A percentile compares a stretch with the other conserved stretches of the same genome.
These are phyloP conservation scores for Pythium dissotocum DNA, from an alignment of 352 stramenopile species.

Conservation along the genomic window DNA sequence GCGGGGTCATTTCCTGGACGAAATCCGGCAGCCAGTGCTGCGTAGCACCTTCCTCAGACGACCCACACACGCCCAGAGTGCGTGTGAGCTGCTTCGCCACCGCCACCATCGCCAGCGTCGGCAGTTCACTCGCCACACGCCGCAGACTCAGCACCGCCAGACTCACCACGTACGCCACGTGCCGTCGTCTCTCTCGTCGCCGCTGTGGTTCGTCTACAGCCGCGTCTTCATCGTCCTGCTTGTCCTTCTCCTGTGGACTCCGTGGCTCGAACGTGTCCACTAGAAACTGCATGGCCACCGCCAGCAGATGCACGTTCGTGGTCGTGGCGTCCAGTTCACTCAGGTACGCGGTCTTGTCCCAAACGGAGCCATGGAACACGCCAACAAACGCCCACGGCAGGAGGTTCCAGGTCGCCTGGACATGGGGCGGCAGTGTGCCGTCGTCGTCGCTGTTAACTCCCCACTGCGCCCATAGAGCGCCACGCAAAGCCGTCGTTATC, in stretches of 20 bases:
- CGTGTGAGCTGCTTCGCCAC: constrained; percentile 8
- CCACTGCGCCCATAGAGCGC: constrained; percentile 11
- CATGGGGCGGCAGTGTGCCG: constrained; percentile 5
- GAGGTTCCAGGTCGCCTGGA: constrained; percentile 32
- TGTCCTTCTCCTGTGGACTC: background rate
- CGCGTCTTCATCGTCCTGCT: background rate
- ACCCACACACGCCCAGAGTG: background rate
- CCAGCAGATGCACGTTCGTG: constrained; percentile 57
- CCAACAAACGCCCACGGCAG: constrained; percentile 48
- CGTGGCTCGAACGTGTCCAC: constrained; percentile 25
- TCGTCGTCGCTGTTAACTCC: background rate
- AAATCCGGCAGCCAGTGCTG: constrained; percentile 23
- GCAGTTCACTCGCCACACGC: constrained; percentile 18
- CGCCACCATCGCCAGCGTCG: constrained; percentile 25
- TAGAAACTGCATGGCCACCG: constrained; percentile 37
- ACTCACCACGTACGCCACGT: constrained; percentile 18
- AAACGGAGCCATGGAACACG: constrained; percentile 45
- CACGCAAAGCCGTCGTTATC: background rate
- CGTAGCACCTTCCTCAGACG: constrained; percentile 6
- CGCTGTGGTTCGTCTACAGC: constrained; percentile 7
- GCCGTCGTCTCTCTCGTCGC: background rate
- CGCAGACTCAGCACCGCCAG: constrained; percentile 29
- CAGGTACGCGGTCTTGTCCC: constrained; percentile 41
- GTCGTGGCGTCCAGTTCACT: constrained; percentile 36
- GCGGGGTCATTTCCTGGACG: constrained; percentile 12